Conservation (phyloP, 2,329 filamentous ascomycete species). For the Talaromyces funiculosus region DNA sequence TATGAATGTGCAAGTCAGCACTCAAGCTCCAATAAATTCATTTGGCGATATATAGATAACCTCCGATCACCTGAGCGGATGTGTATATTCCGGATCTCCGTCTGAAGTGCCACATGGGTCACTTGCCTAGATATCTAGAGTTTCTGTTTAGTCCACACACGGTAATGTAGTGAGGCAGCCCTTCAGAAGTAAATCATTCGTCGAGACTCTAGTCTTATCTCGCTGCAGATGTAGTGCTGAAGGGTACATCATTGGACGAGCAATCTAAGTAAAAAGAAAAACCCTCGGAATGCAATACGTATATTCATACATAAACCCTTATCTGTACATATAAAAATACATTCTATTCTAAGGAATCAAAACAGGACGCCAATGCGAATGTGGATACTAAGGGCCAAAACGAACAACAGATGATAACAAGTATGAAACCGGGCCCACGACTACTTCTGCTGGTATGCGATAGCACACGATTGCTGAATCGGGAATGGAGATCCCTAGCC, state of each 20-base stretch:
- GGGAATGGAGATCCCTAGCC: conserved; percentile 12
- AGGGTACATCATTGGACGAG: not conserved
- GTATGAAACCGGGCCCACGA: not conserved
- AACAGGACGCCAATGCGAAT: conserved; percentile 5
- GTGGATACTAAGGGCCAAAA: conserved; percentile 4
- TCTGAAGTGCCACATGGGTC: not conserved
- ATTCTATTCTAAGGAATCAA: not conserved
- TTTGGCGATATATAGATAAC: not conserved
- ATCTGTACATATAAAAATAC: not conserved
- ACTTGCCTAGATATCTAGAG: not conserved
- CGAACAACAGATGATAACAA: not conserved
- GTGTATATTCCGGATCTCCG: not conserved
- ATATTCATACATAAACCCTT: not conserved
- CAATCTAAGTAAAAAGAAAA: not conserved
- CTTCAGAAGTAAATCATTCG: not conserved
- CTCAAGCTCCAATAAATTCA: not conserved
- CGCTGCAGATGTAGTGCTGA: not conserved
- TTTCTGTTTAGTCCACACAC: not conserved
- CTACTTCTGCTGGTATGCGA: not conserved
- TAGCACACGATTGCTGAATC: conserved; percentile 14
- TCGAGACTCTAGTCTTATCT: not conserved
- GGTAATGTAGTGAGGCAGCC: too few relatives aligned
- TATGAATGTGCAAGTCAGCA: not conserved
- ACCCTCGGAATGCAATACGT: not conserved
- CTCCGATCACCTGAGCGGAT: not conserved